A percentile compares a stretch with the other conserved stretches of the same genome.
phyloP scores from a whole-genome alignment of 805 yeast genomes.

The Teunomyces panamensis region DNA sequence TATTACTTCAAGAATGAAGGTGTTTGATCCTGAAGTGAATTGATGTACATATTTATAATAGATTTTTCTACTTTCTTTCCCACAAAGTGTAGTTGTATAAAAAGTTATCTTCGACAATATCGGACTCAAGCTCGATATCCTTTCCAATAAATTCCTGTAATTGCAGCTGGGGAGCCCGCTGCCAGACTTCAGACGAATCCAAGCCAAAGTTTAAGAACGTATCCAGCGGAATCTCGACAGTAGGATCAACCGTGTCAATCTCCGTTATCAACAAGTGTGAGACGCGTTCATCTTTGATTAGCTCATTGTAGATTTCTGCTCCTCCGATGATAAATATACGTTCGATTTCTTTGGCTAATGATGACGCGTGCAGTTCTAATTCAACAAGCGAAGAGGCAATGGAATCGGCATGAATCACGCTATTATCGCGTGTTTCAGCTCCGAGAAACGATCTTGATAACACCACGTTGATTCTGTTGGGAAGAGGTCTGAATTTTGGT shows the following conservation, averaged over 20 bases:
- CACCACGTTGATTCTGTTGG: slow-evolving; percentile 70
- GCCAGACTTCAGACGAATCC: slow-evolving; percentile 29
- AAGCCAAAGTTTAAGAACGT: slow-evolving; percentile 53
- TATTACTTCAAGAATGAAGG: slow-evolving; percentile 51
- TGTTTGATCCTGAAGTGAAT: slow-evolving; percentile 30
- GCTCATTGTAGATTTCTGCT: slow-evolving; percentile 72
- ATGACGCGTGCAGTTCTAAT: slow-evolving; percentile 27
- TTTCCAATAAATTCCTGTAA: slow-evolving; percentile 40
- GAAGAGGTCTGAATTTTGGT: slow-evolving; percentile 74
- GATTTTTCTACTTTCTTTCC: slow-evolving; percentile 22
- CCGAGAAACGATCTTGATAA: slow-evolving; percentile 50
- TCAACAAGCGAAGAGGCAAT: slow-evolving; percentile 25
- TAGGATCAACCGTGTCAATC: slow-evolving; percentile 35
- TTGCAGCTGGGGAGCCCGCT: slow-evolving; percentile 26
- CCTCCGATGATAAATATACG: slow-evolving; percentile 89
- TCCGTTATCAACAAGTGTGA: slow-evolving; percentile 69
- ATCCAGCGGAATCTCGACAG: slow-evolving; percentile 56
- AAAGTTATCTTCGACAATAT: slow-evolving; percentile 42
- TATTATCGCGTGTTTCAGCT: slow-evolving; percentile 17
- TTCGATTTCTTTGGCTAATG: slow-evolving; percentile 44
- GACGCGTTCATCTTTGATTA: slow-evolving; percentile 43
- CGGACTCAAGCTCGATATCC: slow-evolving; percentile 21
- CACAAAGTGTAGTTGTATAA: slow-evolving; percentile 62
- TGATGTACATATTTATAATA: background rate
- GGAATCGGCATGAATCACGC: slow-evolving; percentile 28